Base-by-base conservation (phyloP, 805 yeast species). In the Ogataea kodamae region DNA sequence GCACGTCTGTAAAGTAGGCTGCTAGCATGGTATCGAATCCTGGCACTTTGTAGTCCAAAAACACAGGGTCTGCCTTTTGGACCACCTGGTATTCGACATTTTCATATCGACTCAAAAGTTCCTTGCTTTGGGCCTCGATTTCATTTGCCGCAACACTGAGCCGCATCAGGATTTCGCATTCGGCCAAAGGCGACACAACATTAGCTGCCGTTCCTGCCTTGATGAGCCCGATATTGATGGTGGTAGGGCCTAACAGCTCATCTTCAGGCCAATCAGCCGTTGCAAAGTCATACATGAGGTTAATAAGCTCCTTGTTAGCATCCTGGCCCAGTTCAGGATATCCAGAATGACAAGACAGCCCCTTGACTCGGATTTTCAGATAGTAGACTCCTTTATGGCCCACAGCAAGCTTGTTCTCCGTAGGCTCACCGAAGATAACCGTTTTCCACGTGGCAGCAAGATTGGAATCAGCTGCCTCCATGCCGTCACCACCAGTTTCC, bases 351-450 rank as follows among this genome's bases (percentile, higher is more conserved):
- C 76, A 61, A 2, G 84, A 72, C 35, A 66, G 63, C 3, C 86
- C 87, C n/a, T 50, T 45, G n/a, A 69, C 74, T 11, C 52, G 40
- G 16, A 76, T 39, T 5, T 61, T 50, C 21, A 70, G 67, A 33
- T 59, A 45, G 26, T 62, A 70, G 22, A 66, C 59, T 10, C 86
- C 86, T 55, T 81, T 81, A 50, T 81, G 89, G 9, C 87, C 88
- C 5, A 71, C 72, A 9, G 82, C 85, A 13, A 81, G 61, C 46
- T 74, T 77, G 50, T 71, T 62, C 44, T 79, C 86, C 0, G 89
- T 81, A 8, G 89, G 89, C 53, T 81, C 89, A 9, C 88, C 88
- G 57, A 80, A 81, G 18, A 81, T 67, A 10, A 71, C 87, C 7
- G 72, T 46, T 8, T 73, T 72, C 84, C 84, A 80, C 6, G 55